Evolutionary conservation across 2,329 filamentous ascomycete genomes (phyloP).

Genomic region (Davidsoniella neocaledoniae): DNA sequence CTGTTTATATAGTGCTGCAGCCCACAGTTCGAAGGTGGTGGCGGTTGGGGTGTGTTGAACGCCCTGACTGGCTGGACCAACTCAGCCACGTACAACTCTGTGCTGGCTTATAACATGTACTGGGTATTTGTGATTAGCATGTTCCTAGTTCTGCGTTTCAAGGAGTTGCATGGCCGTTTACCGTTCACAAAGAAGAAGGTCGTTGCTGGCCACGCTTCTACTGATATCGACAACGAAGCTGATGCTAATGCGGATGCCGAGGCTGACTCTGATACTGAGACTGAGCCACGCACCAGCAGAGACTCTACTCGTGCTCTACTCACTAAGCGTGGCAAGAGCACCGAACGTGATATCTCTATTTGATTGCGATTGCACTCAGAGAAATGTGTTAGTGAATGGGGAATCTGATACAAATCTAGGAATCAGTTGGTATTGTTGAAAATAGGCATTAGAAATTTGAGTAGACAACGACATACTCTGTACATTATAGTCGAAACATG

Average conservation of each 20-base stretch:
- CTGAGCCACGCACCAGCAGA: slow-evolving; percentile 3
- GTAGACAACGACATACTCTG: neutral
- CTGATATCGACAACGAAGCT: neutral
- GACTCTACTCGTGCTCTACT: slow-evolving; percentile 10
- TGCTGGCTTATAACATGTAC: slow-evolving; percentile 77
- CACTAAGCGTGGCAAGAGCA: slow-evolving; percentile 5
- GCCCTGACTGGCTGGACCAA: slow-evolving; percentile 77
- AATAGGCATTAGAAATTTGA: no score
- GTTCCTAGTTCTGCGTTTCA: slow-evolving; percentile 49
- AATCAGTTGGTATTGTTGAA: no score
- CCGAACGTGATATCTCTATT: neutral
- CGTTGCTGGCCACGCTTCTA: neutral
- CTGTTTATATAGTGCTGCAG: slow-evolving; percentile 50
- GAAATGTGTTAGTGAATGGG: neutral
- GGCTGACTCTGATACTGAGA: neutral
- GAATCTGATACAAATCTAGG: neutral
- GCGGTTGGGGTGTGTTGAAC: slow-evolving; percentile 79
- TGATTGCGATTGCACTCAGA: neutral
- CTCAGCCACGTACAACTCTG: slow-evolving; percentile 72
- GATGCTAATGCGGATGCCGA: neutral
- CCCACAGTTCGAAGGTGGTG: slow-evolving; percentile 52
- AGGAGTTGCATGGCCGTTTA: slow-evolving; percentile 29
- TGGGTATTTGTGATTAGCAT: slow-evolving; percentile 55
- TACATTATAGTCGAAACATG: neutral
- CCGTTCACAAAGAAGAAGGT: slow-evolving; percentile 9